Evolutionary conservation across 73 alveolate genomes (phyloP).

Genomic region (Paramecium sonneborni): DNA sequence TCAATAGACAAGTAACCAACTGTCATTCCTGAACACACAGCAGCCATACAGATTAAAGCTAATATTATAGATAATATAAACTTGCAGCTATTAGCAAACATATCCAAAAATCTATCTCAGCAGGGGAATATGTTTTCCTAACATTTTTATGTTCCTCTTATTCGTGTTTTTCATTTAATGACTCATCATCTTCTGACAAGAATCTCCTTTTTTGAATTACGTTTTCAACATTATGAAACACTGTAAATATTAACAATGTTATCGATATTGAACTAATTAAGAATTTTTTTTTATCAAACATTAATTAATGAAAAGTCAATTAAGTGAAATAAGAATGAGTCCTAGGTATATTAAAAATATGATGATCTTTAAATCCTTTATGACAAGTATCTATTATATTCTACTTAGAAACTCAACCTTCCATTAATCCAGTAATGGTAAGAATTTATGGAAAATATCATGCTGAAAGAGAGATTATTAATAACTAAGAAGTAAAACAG

Average conservation of each 20-base stretch:
- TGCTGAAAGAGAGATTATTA: slow-evolving; percentile 15
- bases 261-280: slow-evolving; percentile 22
- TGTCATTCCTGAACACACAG: slow-evolving; percentile 97
- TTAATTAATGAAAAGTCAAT: slow-evolving; percentile 15
- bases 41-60: slow-evolving; percentile 89
- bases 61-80: neutral
- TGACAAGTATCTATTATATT: neutral
- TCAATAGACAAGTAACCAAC: slow-evolving; percentile 96
- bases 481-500: neutral
- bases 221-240: neutral
- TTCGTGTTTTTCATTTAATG: neutral
- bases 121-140: neutral
- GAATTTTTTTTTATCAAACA: slow-evolving; percentile 40
- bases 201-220: neutral
- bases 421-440: neutral
- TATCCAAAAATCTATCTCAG: neutral
- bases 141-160: neutral
- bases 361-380: slow-evolving; percentile 1
- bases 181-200: neutral
- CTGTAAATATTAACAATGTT: neutral
- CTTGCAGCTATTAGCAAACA: slow-evolving; percentile 29
- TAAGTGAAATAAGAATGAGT: slow-evolving; percentile 19
- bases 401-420: neutral
- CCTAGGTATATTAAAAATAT: slow-evolving; percentile 7
- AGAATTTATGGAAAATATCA: slow-evolving; percentile 27